phyloP scores from a whole-genome alignment of 2,329 filamentous ascomycete genomes.

The Fusarium compactum region DNA sequence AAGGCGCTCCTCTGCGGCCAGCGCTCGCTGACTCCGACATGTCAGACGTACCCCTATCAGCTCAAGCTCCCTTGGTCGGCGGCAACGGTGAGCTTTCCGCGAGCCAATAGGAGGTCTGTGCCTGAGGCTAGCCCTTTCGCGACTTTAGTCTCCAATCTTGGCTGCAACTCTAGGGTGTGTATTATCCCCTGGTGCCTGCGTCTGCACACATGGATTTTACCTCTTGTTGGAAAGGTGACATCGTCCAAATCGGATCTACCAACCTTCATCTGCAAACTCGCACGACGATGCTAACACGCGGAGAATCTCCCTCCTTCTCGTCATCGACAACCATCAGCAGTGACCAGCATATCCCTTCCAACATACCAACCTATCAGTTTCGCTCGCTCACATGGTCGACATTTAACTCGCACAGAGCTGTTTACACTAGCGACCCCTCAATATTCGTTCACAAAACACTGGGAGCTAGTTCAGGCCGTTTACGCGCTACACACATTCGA shows the following conservation, averaged over 20 bases:
- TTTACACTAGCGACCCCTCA: not conserved
- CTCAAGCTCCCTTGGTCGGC: constrained; percentile 19
- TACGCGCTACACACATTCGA: constrained; percentile 25
- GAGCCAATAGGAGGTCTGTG: constrained; percentile 56
- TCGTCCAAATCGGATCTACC: constrained; percentile 46
- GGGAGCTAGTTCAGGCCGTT: constrained; percentile 12
- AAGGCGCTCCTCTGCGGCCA: constrained; percentile 26
- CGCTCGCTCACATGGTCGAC: not conserved
- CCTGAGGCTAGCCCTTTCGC: constrained; percentile 54
- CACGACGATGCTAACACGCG: constrained; percentile 26
- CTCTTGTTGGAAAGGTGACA: constrained; percentile 43
- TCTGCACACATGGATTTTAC: constrained; percentile 23
- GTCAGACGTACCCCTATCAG: constrained; percentile 24
- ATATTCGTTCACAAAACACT: constrained; percentile 1
- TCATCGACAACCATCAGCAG: constrained; percentile 18
- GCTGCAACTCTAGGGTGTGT: constrained; percentile 30
- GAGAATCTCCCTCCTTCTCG: constrained; percentile 35
- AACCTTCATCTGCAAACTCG: constrained; percentile 12
- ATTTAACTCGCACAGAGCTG: not conserved
- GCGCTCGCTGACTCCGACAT: constrained; percentile 24
- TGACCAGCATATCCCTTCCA: constrained; percentile 15
- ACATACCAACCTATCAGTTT: not conserved
- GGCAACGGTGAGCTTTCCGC: constrained; percentile 47
- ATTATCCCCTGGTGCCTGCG: constrained; percentile 26
- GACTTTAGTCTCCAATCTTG: constrained; percentile 19